Base-by-base conservation (phyloP, 169 alveolate genomes). In the Babesia sp. region DNA sequence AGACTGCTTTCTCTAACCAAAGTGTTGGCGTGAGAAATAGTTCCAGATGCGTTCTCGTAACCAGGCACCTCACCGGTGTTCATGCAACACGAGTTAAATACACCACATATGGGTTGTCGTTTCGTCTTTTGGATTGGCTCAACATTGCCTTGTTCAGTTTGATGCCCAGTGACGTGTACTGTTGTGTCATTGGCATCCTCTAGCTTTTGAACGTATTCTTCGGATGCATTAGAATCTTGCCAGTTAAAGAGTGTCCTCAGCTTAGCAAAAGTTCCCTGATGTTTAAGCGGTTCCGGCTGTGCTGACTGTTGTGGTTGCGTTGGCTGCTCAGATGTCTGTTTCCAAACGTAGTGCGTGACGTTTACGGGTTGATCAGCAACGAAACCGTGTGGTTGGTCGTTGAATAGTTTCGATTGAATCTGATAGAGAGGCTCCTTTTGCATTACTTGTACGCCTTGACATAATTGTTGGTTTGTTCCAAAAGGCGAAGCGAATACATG, bases 401-500 rank as follows among this genome's bases (percentile, higher is more conserved):
- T 37, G 56, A 54, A 69, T n/a, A 54, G 16, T 48, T 36, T 50
- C 46, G 34, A n/a, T 22, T 57, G 71, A 24, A 57, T 44, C 31
- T 51, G 71, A 46, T 69, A 69, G 24, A 20, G 34, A 7, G 67
- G 69, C 50, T 55, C 54, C 3, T 22, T 39, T 51, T 69, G 79
- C 6, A 1, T 12, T 11, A 39, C 53, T 16, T 54, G 2, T 26
- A 29, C 60, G 11, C 56, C 70, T n/a, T 28, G 64, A 11, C 46
- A 70, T 11, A 42, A 57, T 2, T 20, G 61, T 2, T 59, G 33
- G 56, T 22, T 29, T 34, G 31, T 42, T 44, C 34, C 55, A 18
- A n/a, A 14, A 20, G 83, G 83, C 24, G 83, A 26, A 2, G 83
- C 73, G 58, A 72, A 72, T n/a, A 72, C 83, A 34, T 36, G 51